Percentiles rank a stretch among this genome's conserved stretches.
These are phyloP conservation scores for Cystobasidium pallidum DNA, from an alignment of 1,284 basidiomycete genomes.

Conservation along the genomic window DNA sequence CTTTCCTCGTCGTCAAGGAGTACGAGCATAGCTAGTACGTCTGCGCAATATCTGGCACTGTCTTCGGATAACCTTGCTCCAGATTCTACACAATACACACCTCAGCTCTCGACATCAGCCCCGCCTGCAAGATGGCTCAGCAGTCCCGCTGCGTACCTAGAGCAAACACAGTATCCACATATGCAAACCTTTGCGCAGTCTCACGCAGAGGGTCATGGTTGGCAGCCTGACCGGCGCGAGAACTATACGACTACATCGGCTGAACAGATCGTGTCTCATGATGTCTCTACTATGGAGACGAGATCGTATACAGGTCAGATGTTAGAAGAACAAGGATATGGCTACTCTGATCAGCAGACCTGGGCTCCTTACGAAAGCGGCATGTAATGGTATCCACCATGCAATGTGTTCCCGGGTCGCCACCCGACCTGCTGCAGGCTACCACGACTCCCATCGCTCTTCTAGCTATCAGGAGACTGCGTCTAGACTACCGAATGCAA, in stretches of 20 bases:
- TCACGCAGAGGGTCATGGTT: not conserved
- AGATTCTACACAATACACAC: not conserved
- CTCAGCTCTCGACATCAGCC: not conserved
- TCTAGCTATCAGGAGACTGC: too few relatives aligned
- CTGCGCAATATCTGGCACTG: not conserved
- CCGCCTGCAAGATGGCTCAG: constrained; percentile 1
- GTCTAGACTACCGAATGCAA: too few relatives aligned
- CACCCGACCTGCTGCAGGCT: too few relatives aligned
- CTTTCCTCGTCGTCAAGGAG: constrained; percentile 1
- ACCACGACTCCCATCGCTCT: too few relatives aligned
- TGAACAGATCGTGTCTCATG: not conserved
- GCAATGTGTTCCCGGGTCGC: too few relatives aligned
- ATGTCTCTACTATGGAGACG: not conserved
- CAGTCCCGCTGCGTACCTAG: not conserved
- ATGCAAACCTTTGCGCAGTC: not conserved
- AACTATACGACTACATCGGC: not conserved
- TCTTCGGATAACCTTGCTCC: not conserved
- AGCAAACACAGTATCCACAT: not conserved
- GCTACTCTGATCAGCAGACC: not conserved
- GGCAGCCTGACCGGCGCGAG: not conserved
- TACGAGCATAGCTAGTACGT: constrained; percentile 2
- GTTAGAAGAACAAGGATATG: not conserved
- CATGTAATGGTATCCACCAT: too few relatives aligned
- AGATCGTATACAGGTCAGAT: not conserved
- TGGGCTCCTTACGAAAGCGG: not conserved